A percentile compares a stretch with the other conserved stretches of the same genome.
Conservation (phyloP, 495 filamentous ascomycete species). For the Aspergillus conjunctus region DNA sequence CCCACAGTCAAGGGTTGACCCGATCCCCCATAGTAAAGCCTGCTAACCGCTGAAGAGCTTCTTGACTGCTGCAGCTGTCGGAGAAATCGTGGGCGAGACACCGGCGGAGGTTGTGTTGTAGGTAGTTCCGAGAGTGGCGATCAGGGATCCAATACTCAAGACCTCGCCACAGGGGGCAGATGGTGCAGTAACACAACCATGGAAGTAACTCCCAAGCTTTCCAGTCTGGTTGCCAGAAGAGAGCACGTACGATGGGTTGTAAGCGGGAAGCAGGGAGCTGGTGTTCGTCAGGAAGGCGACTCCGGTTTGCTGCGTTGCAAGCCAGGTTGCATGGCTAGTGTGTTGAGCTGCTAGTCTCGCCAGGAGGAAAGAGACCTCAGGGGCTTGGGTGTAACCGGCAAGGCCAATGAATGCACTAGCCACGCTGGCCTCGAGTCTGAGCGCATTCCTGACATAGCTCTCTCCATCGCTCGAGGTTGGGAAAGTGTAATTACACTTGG, state of each 20-base stretch:
- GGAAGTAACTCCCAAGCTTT: conserved; percentile 33
- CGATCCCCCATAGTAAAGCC: not conserved
- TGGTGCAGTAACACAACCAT: conserved; percentile 32
- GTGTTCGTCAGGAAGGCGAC: conserved; percentile 31
- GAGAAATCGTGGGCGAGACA: conserved; percentile 18
- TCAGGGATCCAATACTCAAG: conserved; percentile 31
- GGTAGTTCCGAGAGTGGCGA: conserved; percentile 22
- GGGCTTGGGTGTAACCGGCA: conserved; percentile 36
- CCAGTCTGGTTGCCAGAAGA: conserved; percentile 27
- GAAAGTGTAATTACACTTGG: conserved; percentile 30
- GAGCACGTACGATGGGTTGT: conserved; percentile 31
- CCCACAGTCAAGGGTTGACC: not conserved
- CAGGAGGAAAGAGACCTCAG: conserved; percentile 39
- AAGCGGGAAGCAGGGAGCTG: conserved; percentile 31
- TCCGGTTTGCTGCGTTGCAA: conserved; percentile 29
- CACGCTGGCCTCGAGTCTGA: conserved; percentile 30
- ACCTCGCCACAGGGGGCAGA: conserved; percentile 26
- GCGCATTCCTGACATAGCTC: conserved; percentile 27
- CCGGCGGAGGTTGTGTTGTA: conserved; percentile 10
- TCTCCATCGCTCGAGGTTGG: conserved; percentile 25
- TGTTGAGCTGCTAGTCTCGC: conserved; percentile 38
- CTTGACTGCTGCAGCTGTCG: conserved; percentile 10
- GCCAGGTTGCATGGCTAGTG: conserved; percentile 28
- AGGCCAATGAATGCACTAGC: conserved; percentile 35
- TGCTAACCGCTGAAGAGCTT: conserved; percentile 4